Evolutionary conservation across 208 protist species (phyloP).

Genomic region (Trypanosoma caninum): DNA sequence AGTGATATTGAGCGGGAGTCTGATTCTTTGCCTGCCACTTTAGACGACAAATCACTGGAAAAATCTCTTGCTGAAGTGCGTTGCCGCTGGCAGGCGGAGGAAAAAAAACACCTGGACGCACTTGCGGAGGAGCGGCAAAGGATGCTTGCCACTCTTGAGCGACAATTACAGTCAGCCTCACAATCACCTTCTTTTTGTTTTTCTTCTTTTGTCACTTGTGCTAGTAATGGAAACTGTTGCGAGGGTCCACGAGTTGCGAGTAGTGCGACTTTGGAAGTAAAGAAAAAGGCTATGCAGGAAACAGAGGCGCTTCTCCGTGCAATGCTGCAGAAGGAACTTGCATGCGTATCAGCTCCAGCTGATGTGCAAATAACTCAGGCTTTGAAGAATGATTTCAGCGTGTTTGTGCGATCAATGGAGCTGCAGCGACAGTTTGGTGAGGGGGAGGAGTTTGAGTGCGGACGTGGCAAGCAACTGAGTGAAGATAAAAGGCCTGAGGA

Average conservation of each 20-base stretch:
- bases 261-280: background rate
- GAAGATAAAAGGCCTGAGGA: constrained; percentile 37
- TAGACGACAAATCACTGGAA: background rate
- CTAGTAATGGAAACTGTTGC: background rate
- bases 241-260: constrained; percentile 1
- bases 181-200: background rate
- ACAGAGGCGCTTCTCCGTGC: constrained; percentile 36
- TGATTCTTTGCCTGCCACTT: background rate
- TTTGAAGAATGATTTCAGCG: constrained; percentile 42
- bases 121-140: constrained; percentile 18
- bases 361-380: constrained; percentile 41
- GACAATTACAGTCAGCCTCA: background rate
- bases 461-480: constrained; percentile 41
- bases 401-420: constrained; percentile 44
- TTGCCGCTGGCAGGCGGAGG: constrained; percentile 10
- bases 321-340: constrained; percentile 27
- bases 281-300: constrained; percentile 31
- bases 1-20: constrained; percentile 17
- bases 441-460: constrained; percentile 39
- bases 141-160: constrained; percentile 4
- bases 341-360: constrained; percentile 17
- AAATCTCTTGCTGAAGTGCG: constrained; percentile 7
- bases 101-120: constrained; percentile 1
- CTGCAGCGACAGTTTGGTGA: constrained; percentile 32
- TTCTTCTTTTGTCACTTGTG: background rate